Conservation (phyloP, 805 yeast species). For the Yarrowia deformans region DNA sequence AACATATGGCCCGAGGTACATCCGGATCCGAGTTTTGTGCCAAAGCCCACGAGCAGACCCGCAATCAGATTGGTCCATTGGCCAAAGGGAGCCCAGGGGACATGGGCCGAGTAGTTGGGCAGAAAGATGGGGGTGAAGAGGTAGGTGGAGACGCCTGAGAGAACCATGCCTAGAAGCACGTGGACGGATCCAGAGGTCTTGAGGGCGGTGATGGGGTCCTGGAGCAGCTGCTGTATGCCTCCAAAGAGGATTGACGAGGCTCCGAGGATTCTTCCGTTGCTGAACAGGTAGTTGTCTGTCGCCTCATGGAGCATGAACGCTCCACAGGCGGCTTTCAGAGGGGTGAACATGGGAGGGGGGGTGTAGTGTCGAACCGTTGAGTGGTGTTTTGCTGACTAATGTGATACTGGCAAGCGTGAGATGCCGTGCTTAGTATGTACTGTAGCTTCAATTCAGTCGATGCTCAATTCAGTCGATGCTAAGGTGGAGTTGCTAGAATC, state of each 20-base stretch:
- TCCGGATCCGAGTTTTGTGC: constrained; percentile 1
- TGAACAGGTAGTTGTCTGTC: constrained; percentile 1
- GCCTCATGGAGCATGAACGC: constrained; percentile 15
- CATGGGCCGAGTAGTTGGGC: constrained; percentile 1
- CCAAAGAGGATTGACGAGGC: background rate
- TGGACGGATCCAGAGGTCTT: background rate
- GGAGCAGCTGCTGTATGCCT: background rate
- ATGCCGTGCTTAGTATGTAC: no score
- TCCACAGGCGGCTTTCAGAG: background rate
- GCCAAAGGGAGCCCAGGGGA: constrained; percentile 8
- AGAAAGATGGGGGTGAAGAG: constrained; percentile 7
- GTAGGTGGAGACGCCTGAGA: constrained; percentile 1
- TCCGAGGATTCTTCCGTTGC: constrained; percentile 4
- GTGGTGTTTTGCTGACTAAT: no score
- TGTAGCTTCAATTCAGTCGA: no score
- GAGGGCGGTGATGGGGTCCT: constrained; percentile 10
- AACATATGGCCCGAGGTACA: constrained; percentile 9
- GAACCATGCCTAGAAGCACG: constrained; percentile 5
- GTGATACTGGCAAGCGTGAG: no score
- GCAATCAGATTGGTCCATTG: background rate
- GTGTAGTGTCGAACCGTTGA: no score
- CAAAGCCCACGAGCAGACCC: constrained; percentile 4
- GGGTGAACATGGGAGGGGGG: background rate
- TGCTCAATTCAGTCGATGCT: no score
- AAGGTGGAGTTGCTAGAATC: background rate